phyloP scores from a whole-genome alignment of 106 monocot species.

The Dactylorhiza incarnata region DNA sequence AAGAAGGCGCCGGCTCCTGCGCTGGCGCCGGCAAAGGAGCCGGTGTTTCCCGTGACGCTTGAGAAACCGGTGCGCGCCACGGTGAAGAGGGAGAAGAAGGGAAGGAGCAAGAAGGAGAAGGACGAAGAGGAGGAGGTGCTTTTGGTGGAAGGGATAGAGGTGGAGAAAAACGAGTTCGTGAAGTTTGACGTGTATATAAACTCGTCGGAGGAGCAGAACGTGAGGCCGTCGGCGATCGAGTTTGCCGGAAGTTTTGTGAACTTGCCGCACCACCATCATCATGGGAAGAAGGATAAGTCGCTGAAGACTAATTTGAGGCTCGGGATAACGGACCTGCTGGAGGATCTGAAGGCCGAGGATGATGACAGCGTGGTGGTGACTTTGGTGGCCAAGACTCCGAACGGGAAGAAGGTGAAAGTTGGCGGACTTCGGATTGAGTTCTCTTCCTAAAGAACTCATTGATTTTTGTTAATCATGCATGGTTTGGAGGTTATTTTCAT shows the following conservation, averaged over 20 bases:
- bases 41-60: slow-evolving; percentile 1
- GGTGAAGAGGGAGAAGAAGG: slow-evolving; percentile 8
- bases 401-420: slow-evolving; percentile 19
- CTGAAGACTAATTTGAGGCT: slow-evolving; percentile 21
- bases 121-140: slow-evolving; percentile 27
- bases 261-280: slow-evolving; percentile 25
- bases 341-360: slow-evolving; percentile 27
- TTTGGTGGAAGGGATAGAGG: slow-evolving; percentile 23
- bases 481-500: too few species aligned
- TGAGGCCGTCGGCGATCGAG: slow-evolving; percentile 26
- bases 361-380: slow-evolving; percentile 38
- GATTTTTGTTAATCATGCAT: too few species aligned
- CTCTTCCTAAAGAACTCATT: neutral
- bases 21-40: neutral
- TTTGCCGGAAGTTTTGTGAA: slow-evolving; percentile 56
- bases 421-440: slow-evolving; percentile 23
- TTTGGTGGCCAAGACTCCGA: slow-evolving; percentile 21
- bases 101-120: slow-evolving; percentile 15
- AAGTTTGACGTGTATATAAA: slow-evolving; percentile 54
- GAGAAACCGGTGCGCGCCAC: neutral
- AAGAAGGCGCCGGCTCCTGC: neutral
- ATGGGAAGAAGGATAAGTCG: neutral
- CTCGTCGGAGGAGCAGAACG: slow-evolving; percentile 7
- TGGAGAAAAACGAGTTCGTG: slow-evolving; percentile 5
- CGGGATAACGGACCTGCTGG: slow-evolving; percentile 35